Evolutionary conservation across 2,329 filamentous ascomycete species (phyloP).

Genomic region (Diaporthe helianthi): DNA sequence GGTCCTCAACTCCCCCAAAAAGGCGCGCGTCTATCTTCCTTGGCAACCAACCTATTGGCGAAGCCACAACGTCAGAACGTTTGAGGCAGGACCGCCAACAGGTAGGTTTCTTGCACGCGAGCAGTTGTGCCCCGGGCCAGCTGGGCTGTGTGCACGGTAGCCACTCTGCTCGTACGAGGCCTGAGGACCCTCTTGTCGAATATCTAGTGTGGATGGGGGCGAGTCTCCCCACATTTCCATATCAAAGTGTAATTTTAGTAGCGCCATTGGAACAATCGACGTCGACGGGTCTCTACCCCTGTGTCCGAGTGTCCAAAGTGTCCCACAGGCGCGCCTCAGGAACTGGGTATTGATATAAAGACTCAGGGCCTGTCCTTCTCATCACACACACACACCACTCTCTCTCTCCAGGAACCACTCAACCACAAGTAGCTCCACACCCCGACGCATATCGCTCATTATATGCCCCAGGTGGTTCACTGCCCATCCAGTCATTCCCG

Average conservation of each 20-base stretch:
- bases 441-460: constrained; percentile 23
- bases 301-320: not conserved
- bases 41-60: constrained; percentile 5
- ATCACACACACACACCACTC: constrained; percentile 12
- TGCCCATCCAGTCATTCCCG: constrained; percentile 20
- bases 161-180: constrained; percentile 1
- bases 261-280: constrained; percentile 7
- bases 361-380: not conserved
- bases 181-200: constrained; percentile 17
- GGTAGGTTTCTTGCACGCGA: constrained; percentile 8
- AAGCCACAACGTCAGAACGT: constrained; percentile 2
- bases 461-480: not conserved
- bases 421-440: constrained; percentile 12
- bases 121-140: constrained; percentile 11
- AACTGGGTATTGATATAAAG: not conserved
- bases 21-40: constrained; percentile 21
- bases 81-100: not conserved
- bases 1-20: constrained; percentile 2
- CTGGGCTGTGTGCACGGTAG: constrained; percentile 7
- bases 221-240: constrained; percentile 6
- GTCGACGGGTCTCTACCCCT: constrained; percentile 14
- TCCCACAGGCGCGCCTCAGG: not conserved
- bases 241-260: constrained; percentile 21
- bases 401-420: not conserved
- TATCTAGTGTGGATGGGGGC: constrained; percentile 16